Evolutionary conservation across 1,139 yeast species (phyloP).

Genomic region (Blastobotrys indianensis): DNA sequence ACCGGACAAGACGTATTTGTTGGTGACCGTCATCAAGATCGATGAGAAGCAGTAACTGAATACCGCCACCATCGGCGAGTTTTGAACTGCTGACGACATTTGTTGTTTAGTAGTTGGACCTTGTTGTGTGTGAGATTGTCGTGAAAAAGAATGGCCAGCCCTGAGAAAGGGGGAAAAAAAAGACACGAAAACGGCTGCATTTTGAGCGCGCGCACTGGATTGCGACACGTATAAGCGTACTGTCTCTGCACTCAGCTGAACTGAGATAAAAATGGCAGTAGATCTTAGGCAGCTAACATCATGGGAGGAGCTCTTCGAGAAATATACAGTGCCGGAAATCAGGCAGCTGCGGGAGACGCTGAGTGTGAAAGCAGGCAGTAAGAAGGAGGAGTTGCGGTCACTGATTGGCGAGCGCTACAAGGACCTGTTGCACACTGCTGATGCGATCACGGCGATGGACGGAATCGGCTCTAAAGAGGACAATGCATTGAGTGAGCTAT

Average conservation of each 20-base stretch:
- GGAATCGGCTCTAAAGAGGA: constrained; percentile 32
- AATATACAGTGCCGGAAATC: constrained; percentile 24
- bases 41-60: constrained; percentile 86
- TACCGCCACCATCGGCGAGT: constrained; percentile 59
- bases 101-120: background rate
- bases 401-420: constrained; percentile 63
- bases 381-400: constrained; percentile 44
- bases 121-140: background rate
- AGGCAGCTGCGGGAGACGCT: constrained; percentile 21
- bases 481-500: constrained; percentile 20
- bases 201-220: background rate
- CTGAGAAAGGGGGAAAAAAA: background rate
- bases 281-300: constrained; percentile 4
- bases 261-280: background rate
- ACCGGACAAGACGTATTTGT: constrained; percentile 82
- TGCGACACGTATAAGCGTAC: too few species aligned
- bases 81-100: constrained; percentile 5
- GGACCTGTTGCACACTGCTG: constrained; percentile 63
- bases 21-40: constrained; percentile 95
- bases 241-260: too few species aligned
- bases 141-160: background rate
- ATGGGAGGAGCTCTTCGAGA: constrained; percentile 28
- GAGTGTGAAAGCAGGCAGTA: constrained; percentile 23
- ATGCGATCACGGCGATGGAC: constrained; percentile 55
- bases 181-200: too few species aligned